These are phyloP conservation scores for Glycine latifolia DNA, from an alignment of 306 rosid genomes.

Conservation along the genomic window DNA sequence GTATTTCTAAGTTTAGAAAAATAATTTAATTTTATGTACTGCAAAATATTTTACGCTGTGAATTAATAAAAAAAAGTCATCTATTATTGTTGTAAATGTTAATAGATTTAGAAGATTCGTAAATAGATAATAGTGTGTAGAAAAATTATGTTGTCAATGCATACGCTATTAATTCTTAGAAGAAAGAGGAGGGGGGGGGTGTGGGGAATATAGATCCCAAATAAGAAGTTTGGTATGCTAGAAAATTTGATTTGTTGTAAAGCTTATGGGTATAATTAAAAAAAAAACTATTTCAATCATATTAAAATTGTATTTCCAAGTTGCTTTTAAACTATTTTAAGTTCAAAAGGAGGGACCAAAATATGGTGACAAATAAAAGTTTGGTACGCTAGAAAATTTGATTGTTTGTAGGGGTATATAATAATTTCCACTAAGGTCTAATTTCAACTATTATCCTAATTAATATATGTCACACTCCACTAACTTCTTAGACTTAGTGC, in stretches of 20 bases:
- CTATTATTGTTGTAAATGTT: too few species aligned
- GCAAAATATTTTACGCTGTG: too few species aligned
- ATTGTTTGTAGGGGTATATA: slow-evolving; percentile 50
- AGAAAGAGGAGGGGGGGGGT: too few species aligned
- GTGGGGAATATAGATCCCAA: background rate
- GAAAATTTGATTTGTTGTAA: slow-evolving; percentile 42
- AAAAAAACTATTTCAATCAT: background rate
- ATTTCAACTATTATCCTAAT: slow-evolving; percentile 48
- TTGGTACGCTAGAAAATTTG: slow-evolving; percentile 37
- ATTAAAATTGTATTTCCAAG: slow-evolving; percentile 2
- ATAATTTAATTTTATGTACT: too few species aligned
- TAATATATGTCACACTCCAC: slow-evolving; percentile 58
- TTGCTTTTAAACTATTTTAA: slow-evolving; percentile 17
- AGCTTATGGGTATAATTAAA: slow-evolving; percentile 42
- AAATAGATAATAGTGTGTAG: too few species aligned
- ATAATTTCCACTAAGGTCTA: slow-evolving; percentile 63
- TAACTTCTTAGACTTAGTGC: slow-evolving; percentile 69
- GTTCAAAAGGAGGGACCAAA: slow-evolving; percentile 3
- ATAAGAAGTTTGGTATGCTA: slow-evolving; percentile 36
- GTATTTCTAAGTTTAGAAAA: background rate
- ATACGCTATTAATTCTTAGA: too few species aligned
- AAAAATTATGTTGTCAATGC: too few species aligned
- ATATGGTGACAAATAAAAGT: slow-evolving; percentile 33
- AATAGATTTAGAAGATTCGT: too few species aligned
- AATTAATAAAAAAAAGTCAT: too few species aligned